Evolutionary conservation across 805 yeast species (phyloP), one percentile per base, ranked within the genome.

Genomic region (Spencermartinsiella europaea): DNA sequence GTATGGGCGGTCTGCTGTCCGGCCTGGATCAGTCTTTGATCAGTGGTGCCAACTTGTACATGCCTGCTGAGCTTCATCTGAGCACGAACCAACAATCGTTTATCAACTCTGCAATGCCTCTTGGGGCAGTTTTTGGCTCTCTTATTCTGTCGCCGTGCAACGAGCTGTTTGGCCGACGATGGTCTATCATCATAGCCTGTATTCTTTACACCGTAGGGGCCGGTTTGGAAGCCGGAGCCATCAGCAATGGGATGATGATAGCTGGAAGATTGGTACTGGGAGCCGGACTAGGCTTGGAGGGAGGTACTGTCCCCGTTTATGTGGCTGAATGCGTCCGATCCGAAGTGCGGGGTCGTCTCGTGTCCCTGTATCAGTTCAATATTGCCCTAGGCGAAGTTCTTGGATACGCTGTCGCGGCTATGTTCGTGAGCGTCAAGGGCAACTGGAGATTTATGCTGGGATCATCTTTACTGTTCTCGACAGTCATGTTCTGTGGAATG

Each of bases 361-460:
- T 80, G 19, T 78, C 85, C 1, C 58, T 80, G 61, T 80, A 78
- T 60, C 86, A 80, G 61, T 74, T 80, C 61, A 77, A 74, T 59
- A 76, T 80, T 58, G 85, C 85, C 0, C 67, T 80, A 22, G 85
- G 86, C 46, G 85, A 80, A 58, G 80, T 80, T 12, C 55, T 80
- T 31, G 85, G 86, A 16, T 81, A 73, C 54, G 81, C 82, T 3
- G 70, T 78, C 46, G 80, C 81, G 37, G 84, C 82, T 7, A 77
- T 80, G 16, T 80, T 80, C 63, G 76, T 71, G 49, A 71, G 69
- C 16, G 80, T 79, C 7, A 51, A 63, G 2, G 79, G 76, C 28
- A 83, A 81, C 20, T 80, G 86, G 86, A 69, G 85, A 57, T 79
- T 57, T 62, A 80, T 79, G 78, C 70, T 80, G 20, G 85, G 85